Base-by-base conservation (phyloP, 805 yeast genomes). In the Wickerhamomyces queroliae region DNA sequence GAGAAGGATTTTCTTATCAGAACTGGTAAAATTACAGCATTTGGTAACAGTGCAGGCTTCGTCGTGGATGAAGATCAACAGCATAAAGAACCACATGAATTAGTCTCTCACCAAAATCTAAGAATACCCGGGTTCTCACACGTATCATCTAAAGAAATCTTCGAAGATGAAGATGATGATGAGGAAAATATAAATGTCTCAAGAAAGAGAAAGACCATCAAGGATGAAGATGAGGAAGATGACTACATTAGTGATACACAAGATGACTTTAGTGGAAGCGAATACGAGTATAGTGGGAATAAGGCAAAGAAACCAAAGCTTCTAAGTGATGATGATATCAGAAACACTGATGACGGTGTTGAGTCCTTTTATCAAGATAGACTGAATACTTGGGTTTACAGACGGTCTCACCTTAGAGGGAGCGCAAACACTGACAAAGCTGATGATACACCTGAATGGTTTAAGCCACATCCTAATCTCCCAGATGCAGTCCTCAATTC, bases 1-100 rank as follows among this genome's bases (percentile, higher is more conserved):
- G 84, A 83, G 53, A 76, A 76, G 41, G 97, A 90, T 37, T 90
- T 62, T 53, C 67, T 93, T 44, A 76, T 93, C 0, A 70, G 99
- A 47, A 90, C 91, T 0, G 99, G 99, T 22, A 80, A 88, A 57
- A 77, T 89, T 40, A 93, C 99, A 0, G 98, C 98, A 1, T 93
- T 93, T 66, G 95, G 96, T 10, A 75, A 76, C 23, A 63, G 76
- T 17, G 68, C 70, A 30, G 80, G 77, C 2, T 83, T 87, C 49
- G 69, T 47, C 11, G 50, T 55, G 4, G 70, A 64, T 2, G 64
- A 56, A 13, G 62, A 56, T 12, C 61, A 52, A 1, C 46, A 44
- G 5, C 47, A 38, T 26, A 38, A 25, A 1, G 50, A 34, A 15
- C 43, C 49, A 13, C 35, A 27, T 7, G 31, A 42, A 7, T 37